Evolutionary conservation across 1,284 basidiomycete species (phyloP), one percentile per base, ranked within the genome.

Genomic region (Heterobasidion occidentale): DNA sequence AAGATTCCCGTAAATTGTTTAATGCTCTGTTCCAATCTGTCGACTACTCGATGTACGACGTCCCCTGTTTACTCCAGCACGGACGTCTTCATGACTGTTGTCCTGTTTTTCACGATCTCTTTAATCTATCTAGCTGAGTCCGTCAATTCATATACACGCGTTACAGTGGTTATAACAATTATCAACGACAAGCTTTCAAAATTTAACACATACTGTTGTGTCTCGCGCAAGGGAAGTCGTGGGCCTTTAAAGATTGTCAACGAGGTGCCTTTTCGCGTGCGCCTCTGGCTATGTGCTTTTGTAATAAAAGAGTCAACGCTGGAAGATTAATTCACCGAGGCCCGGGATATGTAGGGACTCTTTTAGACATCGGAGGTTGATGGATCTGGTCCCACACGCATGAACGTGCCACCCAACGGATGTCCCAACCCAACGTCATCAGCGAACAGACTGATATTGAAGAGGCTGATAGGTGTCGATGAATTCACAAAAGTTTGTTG

Each of bases 401-500:
- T 78, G 65, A 78, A 80, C 0, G 75, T 78, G 34, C 78, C 78
- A 12, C 70, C 78, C 48, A 80, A 70, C 0, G 78, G 78, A 42
- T 70, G 63, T 14, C 78, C 78, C 19, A 81, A 67, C 6, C 73
- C 71, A 34, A 74, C 71, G 45, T 65, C 68, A 15, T 60, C 61
- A 2, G 76, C 77, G 60, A 80, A 80, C 7, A 66, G 51, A 47
- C 73, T 77, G 56, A 80, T 71, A 58, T 78, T 78, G 68, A 79
- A 80, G 15, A 68, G 56, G 6, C 59, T 38, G 34, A 75, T 63
- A 6, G 75, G 65, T 2, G 75, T 75, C 1, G 67, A 63, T 14
- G 76, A 51, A 46, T 68, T 77, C 19, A 79, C 70, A 9, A 77
- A 54, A 2, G 69, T 75, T 63, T 80, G 76, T 5, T 58, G 55